Conservation (phyloP, 139 green algal species). For the Desmodesmus armatus region DNA sequence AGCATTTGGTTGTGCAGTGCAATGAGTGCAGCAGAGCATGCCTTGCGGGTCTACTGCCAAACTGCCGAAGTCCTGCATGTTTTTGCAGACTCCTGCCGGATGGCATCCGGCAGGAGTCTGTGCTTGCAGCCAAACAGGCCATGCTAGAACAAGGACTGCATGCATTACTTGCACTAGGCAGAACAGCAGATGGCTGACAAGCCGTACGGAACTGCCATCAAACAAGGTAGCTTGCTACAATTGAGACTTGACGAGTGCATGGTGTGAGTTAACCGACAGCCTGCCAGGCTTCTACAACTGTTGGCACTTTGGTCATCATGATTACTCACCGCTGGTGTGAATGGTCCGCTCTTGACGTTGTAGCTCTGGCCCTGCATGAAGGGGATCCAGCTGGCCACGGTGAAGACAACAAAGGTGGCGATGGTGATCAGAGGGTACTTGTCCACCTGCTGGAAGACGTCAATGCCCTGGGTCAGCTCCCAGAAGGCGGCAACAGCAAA, state of each 20-base stretch:
- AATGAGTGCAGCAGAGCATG: too few species aligned
- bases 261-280: too few species aligned
- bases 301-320: too few species aligned
- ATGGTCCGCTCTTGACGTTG: conserved; percentile 50
- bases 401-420: conserved; percentile 39
- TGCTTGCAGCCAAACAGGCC: too few species aligned
- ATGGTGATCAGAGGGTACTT: conserved; percentile 35
- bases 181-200: background rate
- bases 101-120: too few species aligned
- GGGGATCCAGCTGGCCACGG: conserved; percentile 55
- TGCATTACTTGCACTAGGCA: too few species aligned
- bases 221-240: background rate
- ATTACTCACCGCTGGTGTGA: conserved; percentile 43
- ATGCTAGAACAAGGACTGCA: too few species aligned
- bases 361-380: conserved; percentile 54
- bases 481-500: conserved; percentile 44
- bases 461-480: conserved; percentile 42
- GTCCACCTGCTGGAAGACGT: conserved; percentile 35
- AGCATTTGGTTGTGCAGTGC: too few species aligned
- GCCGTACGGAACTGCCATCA: background rate
- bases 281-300: background rate
- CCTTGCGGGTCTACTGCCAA: too few species aligned
- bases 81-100: too few species aligned
- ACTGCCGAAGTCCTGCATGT: too few species aligned
- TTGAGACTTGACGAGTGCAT: too few species aligned